Conservation (phyloP, 352 stramenopile species). For the Globisporangium iwayamae region DNA sequence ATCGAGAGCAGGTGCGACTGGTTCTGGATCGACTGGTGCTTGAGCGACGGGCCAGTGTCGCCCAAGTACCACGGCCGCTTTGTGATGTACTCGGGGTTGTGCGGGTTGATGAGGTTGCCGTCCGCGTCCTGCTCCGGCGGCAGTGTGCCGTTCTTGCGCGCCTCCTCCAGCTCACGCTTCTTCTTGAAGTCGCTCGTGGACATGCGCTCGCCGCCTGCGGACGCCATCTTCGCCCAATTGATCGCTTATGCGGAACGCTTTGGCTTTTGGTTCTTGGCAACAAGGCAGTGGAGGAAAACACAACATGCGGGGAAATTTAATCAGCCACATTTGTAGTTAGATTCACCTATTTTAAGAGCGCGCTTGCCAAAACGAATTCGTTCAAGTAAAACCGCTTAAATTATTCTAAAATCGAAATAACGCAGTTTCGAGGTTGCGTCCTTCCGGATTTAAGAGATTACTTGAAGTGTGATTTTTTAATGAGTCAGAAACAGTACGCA, state of each 20-base stretch:
- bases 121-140: constrained; percentile 87
- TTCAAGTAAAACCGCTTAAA: too few species aligned
- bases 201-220: constrained; percentile 60
- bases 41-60: constrained; percentile 90
- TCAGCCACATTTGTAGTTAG: too few species aligned
- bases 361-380: too few species aligned
- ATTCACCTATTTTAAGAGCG: too few species aligned
- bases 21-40: constrained; percentile 93
- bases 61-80: constrained; percentile 99
- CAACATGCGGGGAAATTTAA: too few species aligned
- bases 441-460: too few species aligned
- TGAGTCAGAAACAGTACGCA: too few species aligned
- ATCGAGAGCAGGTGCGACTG: constrained; percentile 89
- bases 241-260: background rate
- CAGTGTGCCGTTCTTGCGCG: constrained; percentile 85
- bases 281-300: too few species aligned
- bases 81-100: constrained; percentile 99
- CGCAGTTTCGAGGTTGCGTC: too few species aligned
- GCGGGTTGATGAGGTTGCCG: constrained; percentile 98
- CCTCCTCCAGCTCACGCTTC: constrained; percentile 88
- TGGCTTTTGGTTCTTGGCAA: background rate
- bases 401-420: too few species aligned
- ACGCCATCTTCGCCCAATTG: constrained; percentile 39
- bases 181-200: constrained; percentile 82
- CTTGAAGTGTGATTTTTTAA: too few species aligned